A percentile compares a stretch with the other conserved stretches of the same genome.
phyloP scores from a whole-genome alignment of 2,329 filamentous ascomycete genomes.

The Xylariaceae sp. region DNA sequence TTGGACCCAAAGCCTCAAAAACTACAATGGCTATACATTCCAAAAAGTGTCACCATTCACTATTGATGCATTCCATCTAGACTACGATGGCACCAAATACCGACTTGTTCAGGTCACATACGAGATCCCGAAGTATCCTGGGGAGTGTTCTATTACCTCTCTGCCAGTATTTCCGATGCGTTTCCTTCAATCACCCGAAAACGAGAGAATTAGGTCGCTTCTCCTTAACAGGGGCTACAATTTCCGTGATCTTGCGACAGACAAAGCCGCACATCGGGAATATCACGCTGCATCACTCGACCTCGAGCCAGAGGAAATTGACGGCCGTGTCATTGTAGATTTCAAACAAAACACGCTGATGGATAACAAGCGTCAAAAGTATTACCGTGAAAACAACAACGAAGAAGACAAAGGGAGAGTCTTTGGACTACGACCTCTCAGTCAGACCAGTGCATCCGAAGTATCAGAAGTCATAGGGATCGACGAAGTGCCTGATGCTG shows the following conservation, averaged over 20 bases:
- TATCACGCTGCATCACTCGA: slow-evolving; percentile 10
- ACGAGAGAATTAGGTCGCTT: not conserved
- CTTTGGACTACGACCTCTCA: slow-evolving; percentile 13
- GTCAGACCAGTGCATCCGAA: slow-evolving; percentile 4
- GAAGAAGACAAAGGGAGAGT: not conserved
- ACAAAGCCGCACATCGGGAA: slow-evolving; percentile 14
- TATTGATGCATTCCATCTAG: slow-evolving; percentile 13
- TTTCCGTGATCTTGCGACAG: slow-evolving; percentile 4
- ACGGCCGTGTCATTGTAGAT: slow-evolving; percentile 10
- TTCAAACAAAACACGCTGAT: slow-evolving; percentile 12
- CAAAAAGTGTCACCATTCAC: slow-evolving; percentile 12
- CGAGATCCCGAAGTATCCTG: slow-evolving; percentile 8
- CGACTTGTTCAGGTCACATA: slow-evolving; percentile 9
- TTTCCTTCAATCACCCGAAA: not conserved
- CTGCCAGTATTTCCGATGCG: slow-evolving; percentile 6
- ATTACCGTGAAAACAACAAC: not conserved
- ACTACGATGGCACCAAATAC: slow-evolving; percentile 9
- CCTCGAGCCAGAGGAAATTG: slow-evolving; percentile 2
- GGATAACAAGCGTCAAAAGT: not conserved
- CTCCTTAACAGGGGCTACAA: slow-evolving; percentile 7
- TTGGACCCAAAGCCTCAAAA: not conserved
- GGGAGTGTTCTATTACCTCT: slow-evolving; percentile 2
- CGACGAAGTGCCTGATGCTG: slow-evolving; percentile 4
- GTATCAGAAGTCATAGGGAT: slow-evolving; percentile 6
- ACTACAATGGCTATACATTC: too few species aligned